Evolutionary conservation across 2,329 filamentous ascomycete species (phyloP), one percentile per base, ranked within the genome.

Genomic region (Fusarium aywerte): DNA sequence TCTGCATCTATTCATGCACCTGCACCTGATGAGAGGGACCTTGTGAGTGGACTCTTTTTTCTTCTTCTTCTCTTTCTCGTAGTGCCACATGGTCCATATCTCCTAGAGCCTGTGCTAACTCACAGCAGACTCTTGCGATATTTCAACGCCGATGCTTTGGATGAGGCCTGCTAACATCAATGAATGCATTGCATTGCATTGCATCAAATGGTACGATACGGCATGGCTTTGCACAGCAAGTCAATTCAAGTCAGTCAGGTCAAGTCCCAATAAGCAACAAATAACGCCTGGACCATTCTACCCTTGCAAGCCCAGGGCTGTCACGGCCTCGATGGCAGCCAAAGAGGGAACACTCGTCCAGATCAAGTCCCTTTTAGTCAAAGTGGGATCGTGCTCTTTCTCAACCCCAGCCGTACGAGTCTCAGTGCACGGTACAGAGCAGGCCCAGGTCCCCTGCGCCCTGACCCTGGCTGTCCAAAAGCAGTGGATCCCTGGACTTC

Each of bases 21-120:
- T 67, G 65, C 65, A 68, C 65, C 65, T 66, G 60, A 68, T 49
- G 62, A 65, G 49, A 45, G 39, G 21, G 47, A 63, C 50, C 62
- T 64, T 55, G 39, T 48, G 55, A 47, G 44, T 53, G 40, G 59
- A 59, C 33, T 10, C 9, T 10, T 10, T 5, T 4, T 27, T 27
- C 10, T 25, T 27, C 10, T 27, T 27, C 25, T 27, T 27, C 25
- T 27, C 25, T 49, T 51, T 52, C 48, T 31, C 42, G 54, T 65
- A 59, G 54, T 45, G 65, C 36, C 50, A 42, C 51, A 39, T 51
- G 33, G 32, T 47, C 40, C 61, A 44, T 54, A 35, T 49, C 9
- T 33, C 23, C 40, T 27, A n/a, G 16, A 54, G 36, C 27, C 33
- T 32, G 29, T 44, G 49, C 58, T 64, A 52, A 39, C 56, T 63